These are phyloP conservation scores for Penicillium coprophilum DNA, from an alignment of 495 filamentous ascomycete species.

Conservation along the genomic window DNA sequence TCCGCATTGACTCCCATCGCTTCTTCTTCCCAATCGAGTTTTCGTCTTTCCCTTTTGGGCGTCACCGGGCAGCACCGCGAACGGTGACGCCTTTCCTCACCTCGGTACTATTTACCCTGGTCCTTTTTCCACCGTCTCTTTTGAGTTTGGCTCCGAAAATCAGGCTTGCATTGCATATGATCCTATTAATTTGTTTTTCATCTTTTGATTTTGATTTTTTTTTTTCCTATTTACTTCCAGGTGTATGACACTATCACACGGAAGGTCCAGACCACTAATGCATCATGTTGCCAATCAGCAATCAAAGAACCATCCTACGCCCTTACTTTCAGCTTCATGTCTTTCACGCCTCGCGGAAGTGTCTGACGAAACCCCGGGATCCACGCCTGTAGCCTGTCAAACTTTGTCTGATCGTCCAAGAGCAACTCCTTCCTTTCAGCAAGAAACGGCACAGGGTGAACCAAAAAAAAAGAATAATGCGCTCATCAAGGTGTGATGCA, in stretches of 20 bases:
- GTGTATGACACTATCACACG: constrained; percentile 12
- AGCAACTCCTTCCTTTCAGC: neutral
- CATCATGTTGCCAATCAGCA: constrained; percentile 7
- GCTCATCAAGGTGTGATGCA: constrained; percentile 4
- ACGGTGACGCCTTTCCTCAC: neutral
- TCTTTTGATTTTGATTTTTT: neutral
- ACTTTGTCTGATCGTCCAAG: neutral
- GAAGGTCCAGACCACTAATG: constrained; percentile 5
- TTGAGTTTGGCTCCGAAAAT: constrained; percentile 2
- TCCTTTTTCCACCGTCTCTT: neutral
- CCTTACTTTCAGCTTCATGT: constrained; percentile 8
- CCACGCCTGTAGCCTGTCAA: constrained; percentile 2
- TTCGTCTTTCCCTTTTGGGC: constrained; percentile 4
- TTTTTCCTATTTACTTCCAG: neutral
- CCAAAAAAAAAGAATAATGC: constrained; percentile 3
- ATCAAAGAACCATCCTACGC: neutral
- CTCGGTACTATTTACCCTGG: neutral
- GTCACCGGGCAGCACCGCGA: constrained; percentile 8
- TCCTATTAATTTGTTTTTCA: neutral
- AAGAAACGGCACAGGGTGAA: no score
- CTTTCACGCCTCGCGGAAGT: neutral
- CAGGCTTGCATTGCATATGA: constrained; percentile 8
- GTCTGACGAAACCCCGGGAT: neutral
- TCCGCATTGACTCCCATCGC: neutral
- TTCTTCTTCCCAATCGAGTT: neutral